phyloP scores from a whole-genome alignment of 2,329 filamentous ascomycete genomes.

The Fusarium penzigii region DNA sequence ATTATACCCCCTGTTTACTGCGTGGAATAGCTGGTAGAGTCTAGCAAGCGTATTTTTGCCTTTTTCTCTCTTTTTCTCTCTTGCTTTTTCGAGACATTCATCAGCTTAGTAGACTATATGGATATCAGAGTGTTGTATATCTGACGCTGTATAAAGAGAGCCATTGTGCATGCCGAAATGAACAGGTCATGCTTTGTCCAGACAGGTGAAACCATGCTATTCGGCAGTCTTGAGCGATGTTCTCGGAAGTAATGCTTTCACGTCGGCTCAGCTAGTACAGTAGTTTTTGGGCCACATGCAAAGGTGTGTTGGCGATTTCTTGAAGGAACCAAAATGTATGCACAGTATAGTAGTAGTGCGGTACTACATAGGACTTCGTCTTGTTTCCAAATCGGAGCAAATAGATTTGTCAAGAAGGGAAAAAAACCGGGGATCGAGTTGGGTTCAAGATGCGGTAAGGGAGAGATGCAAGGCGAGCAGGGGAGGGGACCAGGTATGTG shows the following conservation, averaged over 20 bases:
- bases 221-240: too few relatives aligned
- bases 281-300: neutral
- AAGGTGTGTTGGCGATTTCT: neutral
- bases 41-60: constrained; percentile 12
- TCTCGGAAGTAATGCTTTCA: too few relatives aligned
- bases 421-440: neutral
- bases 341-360: too few relatives aligned
- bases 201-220: too few relatives aligned
- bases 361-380: too few relatives aligned
- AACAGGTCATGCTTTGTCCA: neutral
- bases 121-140: neutral
- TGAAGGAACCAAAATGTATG: neutral
- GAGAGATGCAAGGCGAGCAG: neutral
- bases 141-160: neutral
- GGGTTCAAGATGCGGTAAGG: neutral
- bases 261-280: neutral
- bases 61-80: too few relatives aligned
- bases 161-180: neutral
- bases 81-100: too few relatives aligned
- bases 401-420: neutral
- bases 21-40: constrained; percentile 5
- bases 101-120: too few relatives aligned
- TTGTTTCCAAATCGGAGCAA: too few relatives aligned
- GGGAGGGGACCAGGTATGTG: neutral
- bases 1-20: constrained; percentile 15